Evolutionary conservation across 148 eudicot species (phyloP).

Genomic region (Cornus florida): DNA sequence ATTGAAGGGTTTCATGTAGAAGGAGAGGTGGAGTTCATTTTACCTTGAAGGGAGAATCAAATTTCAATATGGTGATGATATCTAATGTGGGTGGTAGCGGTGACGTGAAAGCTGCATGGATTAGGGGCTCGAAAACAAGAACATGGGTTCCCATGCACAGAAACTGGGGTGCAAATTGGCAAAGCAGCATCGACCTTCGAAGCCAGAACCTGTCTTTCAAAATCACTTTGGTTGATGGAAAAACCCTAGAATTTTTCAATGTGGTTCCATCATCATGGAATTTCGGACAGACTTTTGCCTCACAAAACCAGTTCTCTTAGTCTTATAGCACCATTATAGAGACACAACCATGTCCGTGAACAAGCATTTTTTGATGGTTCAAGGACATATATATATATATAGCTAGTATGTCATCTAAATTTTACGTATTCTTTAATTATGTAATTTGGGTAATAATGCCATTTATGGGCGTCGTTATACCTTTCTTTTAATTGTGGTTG

Average conservation of each 20-base stretch:
- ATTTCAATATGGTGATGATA: slow-evolving; percentile 79
- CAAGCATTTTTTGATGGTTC: slow-evolving; percentile 16
- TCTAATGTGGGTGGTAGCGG: slow-evolving; percentile 66
- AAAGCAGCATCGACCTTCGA: slow-evolving; percentile 46
- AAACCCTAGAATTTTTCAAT: slow-evolving; percentile 36
- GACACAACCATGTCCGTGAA: slow-evolving; percentile 6
- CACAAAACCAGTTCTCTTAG: slow-evolving; percentile 42
- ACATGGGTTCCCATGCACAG: slow-evolving; percentile 62
- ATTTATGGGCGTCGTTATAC: not conserved
- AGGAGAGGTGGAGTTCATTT: slow-evolving; percentile 78
- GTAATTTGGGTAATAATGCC: not conserved
- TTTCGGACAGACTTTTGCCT: slow-evolving; percentile 67
- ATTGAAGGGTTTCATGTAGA: slow-evolving; percentile 57
- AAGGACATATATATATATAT: slow-evolving; percentile 10
- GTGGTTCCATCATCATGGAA: slow-evolving; percentile 73
- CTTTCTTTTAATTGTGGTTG: not conserved
- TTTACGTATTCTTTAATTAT: not conserved
- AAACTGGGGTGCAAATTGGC: slow-evolving; percentile 89
- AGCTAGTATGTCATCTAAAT: too few species aligned
- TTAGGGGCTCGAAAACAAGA: slow-evolving; percentile 39
- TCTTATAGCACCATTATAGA: not conserved
- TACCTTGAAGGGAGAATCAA: slow-evolving; percentile 72
- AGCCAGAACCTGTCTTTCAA: slow-evolving; percentile 56
- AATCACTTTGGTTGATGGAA: slow-evolving; percentile 51
- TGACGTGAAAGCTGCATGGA: slow-evolving; percentile 53